Base-by-base conservation (phyloP, 805 yeast genomes). In the Wickerhamomyces alni region DNA sequence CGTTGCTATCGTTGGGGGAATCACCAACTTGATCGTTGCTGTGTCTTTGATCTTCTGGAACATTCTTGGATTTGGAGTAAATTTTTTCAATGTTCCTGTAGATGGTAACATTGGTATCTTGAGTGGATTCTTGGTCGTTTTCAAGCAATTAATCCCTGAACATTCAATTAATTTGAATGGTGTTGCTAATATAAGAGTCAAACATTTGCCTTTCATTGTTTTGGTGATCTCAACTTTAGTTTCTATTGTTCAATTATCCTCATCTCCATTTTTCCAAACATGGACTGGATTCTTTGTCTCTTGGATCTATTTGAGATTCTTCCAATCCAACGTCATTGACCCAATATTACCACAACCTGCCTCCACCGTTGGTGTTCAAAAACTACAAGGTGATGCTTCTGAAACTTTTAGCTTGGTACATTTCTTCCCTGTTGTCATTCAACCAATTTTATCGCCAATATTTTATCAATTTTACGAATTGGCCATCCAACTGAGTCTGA, bases 391-490 rank as follows among this genome's bases (percentile, higher is more conserved):
- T 29, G 96, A 88, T 59, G 95, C 96, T 0, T 80, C 93, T 0
- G 96, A 89, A 49, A 83, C 91, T 1, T 89, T 89, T 66, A 79
- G 85, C 40, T 70, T 89, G 45, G 80, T 81, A 25, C 82, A 82
- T 51, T 87, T 89, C 58, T 89, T 89, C 76, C 97, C 97, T 1
- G 77, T 70, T 35, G 56, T 73, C 1, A 27, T 73, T 3, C 75
- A 77, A 40, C 74, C 77, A 3, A 45, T 71, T 19, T 57, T 87
- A 35, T 65, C 67, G 26, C 75, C 78, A 2, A 50, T 79, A 0
- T 79, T 80, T 44, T 58, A 74, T 32, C 56, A 54, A 5, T 40
- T 63, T 18, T 75, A 69, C 47, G 60, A 64, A 38, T 27, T 67
- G 2, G 44, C 69, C 28, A 63, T 62, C 3, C 61, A 62, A 31